A percentile compares a stretch with the other conserved stretches of the same genome.
Evolutionary conservation across 306 rosid genomes (phyloP).

Genomic region (Castanospermum australe): DNA sequence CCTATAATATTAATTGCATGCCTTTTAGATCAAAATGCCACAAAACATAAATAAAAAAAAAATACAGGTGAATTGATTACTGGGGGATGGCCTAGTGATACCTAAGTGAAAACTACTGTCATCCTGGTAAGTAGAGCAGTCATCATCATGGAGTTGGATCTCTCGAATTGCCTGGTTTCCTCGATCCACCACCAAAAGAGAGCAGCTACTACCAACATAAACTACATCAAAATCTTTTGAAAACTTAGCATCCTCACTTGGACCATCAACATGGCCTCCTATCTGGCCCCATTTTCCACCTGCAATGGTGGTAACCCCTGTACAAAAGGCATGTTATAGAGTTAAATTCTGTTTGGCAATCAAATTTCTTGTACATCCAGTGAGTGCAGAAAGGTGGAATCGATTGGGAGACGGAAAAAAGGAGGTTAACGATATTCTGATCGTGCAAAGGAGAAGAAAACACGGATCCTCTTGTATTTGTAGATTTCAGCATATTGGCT

Average conservation of each 20-base stretch:
- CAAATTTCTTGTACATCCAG: background rate
- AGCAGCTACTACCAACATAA: slow-evolving; percentile 77
- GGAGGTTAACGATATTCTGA: background rate
- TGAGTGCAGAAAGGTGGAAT: background rate
- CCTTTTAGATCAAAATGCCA: slow-evolving; percentile 14
- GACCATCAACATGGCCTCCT: slow-evolving; percentile 95
- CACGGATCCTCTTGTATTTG: background rate
- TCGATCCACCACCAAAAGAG: slow-evolving; percentile 87
- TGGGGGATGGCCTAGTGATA: slow-evolving; percentile 27
- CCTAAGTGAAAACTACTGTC: slow-evolving; percentile 73
- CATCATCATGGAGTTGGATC: slow-evolving; percentile 82
- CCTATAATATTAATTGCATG: slow-evolving; percentile 48
- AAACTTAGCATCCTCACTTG: slow-evolving; percentile 95
- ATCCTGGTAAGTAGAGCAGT: slow-evolving; percentile 50
- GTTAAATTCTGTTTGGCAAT: background rate
- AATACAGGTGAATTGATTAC: slow-evolving; percentile 4
- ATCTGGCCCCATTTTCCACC: slow-evolving; percentile 88
- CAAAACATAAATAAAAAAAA: background rate
- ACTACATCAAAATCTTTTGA: slow-evolving; percentile 86
- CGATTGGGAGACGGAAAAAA: background rate
- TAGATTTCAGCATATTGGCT: background rate
- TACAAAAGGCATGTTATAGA: slow-evolving; percentile 10
- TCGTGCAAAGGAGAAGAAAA: background rate
- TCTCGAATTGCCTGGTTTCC: slow-evolving; percentile 96
- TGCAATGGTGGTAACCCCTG: slow-evolving; percentile 97